phyloP scores from a whole-genome alignment of 129 eudicot genomes.

The Mikania micrantha region DNA sequence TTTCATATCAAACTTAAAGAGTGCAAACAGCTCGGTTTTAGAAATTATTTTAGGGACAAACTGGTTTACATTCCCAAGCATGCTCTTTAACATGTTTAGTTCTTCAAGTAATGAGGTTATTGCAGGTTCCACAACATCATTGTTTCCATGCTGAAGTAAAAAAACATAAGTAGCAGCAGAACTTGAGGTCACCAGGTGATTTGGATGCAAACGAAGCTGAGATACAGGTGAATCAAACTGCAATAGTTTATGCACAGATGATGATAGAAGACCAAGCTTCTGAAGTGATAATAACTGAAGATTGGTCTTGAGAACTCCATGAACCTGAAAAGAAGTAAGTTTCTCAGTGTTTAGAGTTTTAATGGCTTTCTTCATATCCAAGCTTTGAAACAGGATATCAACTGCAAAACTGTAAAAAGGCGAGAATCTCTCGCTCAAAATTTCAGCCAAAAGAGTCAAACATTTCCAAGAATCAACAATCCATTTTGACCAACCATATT shows the following conservation, averaged over 20 bases:
- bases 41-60: conserved; percentile 32
- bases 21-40: conserved; percentile 59
- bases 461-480: conserved; percentile 96
- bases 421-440: conserved; percentile 79
- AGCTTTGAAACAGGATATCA: conserved; percentile 75
- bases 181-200: conserved; percentile 87
- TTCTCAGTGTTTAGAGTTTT: conserved; percentile 32
- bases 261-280: conserved; percentile 78
- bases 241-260: conserved; percentile 63
- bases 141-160: conserved; percentile 87
- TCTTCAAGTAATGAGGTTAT: conserved; percentile 54
- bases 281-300: conserved; percentile 88
- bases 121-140: conserved; percentile 71
- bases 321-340: conserved; percentile 76
- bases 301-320: conserved; percentile 93
- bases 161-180: conserved; percentile 87
- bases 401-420: conserved; percentile 69
- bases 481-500: conserved; percentile 95
- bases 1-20: conserved; percentile 69
- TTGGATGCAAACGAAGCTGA: conserved; percentile 92
- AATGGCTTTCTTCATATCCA: conserved; percentile 37
- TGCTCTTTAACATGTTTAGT: conserved; percentile 48
- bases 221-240: conserved; percentile 77
- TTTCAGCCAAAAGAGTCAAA: conserved; percentile 95
- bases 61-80: conserved; percentile 26